Percentiles rank a stretch among this genome's conserved stretches.
These are phyloP conservation scores for Irpex sp. DNA, from an alignment of 1,284 basidiomycete genomes.

Conservation along the genomic window DNA sequence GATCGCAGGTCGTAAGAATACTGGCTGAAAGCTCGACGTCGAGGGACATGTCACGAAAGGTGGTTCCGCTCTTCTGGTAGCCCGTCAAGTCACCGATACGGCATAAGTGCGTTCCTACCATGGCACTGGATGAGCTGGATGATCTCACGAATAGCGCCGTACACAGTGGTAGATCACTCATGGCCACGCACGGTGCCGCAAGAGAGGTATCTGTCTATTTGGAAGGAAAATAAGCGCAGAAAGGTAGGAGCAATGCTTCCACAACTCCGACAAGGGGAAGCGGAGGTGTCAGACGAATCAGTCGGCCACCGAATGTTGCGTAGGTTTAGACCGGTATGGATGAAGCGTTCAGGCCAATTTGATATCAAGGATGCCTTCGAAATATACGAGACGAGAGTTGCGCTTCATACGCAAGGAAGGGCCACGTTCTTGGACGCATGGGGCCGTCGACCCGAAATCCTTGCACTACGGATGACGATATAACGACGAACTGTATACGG, in stretches of 20 bases:
- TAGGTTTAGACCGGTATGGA: background rate
- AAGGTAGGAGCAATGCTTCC: slow-evolving; percentile 9
- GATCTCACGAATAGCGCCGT: slow-evolving; percentile 10
- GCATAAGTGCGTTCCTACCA: slow-evolving; percentile 5
- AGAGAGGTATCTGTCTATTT: slow-evolving; percentile 16
- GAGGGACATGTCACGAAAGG: slow-evolving; percentile 6
- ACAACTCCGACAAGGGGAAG: slow-evolving; percentile 6
- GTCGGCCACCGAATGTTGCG: background rate
- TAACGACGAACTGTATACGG: too few relatives aligned
- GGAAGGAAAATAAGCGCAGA: slow-evolving; percentile 22
- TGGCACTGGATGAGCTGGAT: slow-evolving; percentile 3
- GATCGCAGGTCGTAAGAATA: background rate
- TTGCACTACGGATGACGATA: background rate
- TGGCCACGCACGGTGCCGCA: slow-evolving; percentile 6
- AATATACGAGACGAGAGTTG: background rate
- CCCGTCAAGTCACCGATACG: slow-evolving; percentile 5
- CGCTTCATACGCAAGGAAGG: background rate
- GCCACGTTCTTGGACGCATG: background rate
- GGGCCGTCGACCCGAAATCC: slow-evolving; percentile 5
- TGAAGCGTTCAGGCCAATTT: slow-evolving; percentile 5
- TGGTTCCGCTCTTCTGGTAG: slow-evolving; percentile 9
- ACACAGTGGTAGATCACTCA: background rate
- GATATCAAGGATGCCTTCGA: background rate
- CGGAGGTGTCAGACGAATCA: background rate
- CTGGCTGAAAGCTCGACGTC: slow-evolving; percentile 11